Evolutionary conservation across 1,284 basidiomycete species (phyloP).

Genomic region (Apiotrichum mycotoxinovorans): DNA sequence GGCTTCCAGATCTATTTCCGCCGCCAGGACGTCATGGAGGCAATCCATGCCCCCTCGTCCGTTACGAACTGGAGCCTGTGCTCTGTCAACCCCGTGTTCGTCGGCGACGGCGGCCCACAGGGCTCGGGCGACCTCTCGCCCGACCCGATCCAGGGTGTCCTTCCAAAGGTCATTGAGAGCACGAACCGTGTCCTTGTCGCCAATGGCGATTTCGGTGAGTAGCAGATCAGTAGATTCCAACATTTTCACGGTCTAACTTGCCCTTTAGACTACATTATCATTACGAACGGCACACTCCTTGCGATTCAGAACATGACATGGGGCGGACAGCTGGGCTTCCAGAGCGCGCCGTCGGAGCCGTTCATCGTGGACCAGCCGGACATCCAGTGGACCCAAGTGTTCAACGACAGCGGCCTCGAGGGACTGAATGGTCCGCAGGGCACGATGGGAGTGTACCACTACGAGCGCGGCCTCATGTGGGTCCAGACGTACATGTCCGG

Average conservation of each 20-base stretch:
- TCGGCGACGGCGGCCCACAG: conserved; percentile 35
- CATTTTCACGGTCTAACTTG: no score
- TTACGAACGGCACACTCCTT: conserved; percentile 24
- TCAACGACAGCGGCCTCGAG: background rate
- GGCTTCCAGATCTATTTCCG: conserved; percentile 59
- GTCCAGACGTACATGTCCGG: conserved; percentile 19
- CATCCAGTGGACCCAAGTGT: background rate
- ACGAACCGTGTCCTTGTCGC: conserved; percentile 64
- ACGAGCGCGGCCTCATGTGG: conserved; percentile 29
- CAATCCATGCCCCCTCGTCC: conserved; percentile 67
- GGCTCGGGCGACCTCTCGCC: conserved; percentile 56
- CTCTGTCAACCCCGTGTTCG: conserved; percentile 59
- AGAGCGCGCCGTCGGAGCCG: conserved; percentile 15
- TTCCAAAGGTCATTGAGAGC: conserved; percentile 55
- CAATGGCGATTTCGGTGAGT: conserved; percentile 54
- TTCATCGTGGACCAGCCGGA: conserved; percentile 11
- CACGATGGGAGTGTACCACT: conserved; percentile 23
- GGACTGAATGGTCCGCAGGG: conserved; percentile 17
- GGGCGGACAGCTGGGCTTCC: conserved; percentile 30
- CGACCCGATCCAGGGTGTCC: conserved; percentile 51
- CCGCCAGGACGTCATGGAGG: conserved; percentile 64
- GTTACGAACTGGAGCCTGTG: conserved; percentile 64
- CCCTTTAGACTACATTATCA: conserved; percentile 36
- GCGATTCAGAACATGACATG: conserved; percentile 43
- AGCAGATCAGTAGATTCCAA: background rate